A percentile compares a stretch with the other conserved stretches of the same genome.
These are phyloP conservation scores for Trichophyton simii DNA, from an alignment of 2,329 filamentous ascomycete species.

Conservation along the genomic window DNA sequence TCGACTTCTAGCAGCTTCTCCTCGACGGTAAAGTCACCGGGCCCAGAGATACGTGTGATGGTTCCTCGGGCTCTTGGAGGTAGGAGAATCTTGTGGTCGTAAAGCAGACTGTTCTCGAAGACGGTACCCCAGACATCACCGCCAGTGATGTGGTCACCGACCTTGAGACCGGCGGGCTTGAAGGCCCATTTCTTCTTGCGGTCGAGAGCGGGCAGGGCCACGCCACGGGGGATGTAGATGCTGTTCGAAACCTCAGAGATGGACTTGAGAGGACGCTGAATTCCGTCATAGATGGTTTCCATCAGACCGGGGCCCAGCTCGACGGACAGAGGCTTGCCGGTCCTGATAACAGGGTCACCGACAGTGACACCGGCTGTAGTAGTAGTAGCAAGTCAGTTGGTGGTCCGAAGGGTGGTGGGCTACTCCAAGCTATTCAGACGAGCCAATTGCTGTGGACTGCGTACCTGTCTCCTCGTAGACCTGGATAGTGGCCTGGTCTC, in stretches of 20 bases:
- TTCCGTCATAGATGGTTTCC: constrained; percentile 99
- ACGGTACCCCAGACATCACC: constrained; percentile 94
- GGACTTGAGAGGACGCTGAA: constrained; percentile 81
- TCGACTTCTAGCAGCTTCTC: constrained; percentile 92
- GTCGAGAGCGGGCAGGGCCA: constrained; percentile 75
- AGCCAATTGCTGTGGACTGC: constrained; percentile 16
- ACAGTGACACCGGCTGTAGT: constrained; percentile 71
- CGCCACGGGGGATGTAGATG: constrained; percentile 96
- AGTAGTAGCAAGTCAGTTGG: too few species aligned
- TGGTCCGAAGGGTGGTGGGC: neutral
- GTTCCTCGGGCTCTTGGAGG: constrained; percentile 81
- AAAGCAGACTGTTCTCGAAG: constrained; percentile 89
- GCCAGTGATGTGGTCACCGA: constrained; percentile 91
- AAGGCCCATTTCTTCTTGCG: constrained; percentile 94
- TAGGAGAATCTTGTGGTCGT: constrained; percentile 83
- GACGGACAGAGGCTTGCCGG: constrained; percentile 91
- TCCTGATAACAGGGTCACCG: constrained; percentile 80
- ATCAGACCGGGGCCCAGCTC: constrained; percentile 93
- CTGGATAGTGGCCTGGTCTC: constrained; percentile 91
- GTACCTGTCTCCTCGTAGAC: constrained; percentile 97
- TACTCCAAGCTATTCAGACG: neutral
- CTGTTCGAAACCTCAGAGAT: constrained; percentile 67
- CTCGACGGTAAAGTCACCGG: constrained; percentile 86
- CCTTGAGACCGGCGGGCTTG: constrained; percentile 70
- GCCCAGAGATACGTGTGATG: constrained; percentile 78